Base-by-base conservation (phyloP, 208 protist species). In the Endotrypanum monterogeii region DNA sequence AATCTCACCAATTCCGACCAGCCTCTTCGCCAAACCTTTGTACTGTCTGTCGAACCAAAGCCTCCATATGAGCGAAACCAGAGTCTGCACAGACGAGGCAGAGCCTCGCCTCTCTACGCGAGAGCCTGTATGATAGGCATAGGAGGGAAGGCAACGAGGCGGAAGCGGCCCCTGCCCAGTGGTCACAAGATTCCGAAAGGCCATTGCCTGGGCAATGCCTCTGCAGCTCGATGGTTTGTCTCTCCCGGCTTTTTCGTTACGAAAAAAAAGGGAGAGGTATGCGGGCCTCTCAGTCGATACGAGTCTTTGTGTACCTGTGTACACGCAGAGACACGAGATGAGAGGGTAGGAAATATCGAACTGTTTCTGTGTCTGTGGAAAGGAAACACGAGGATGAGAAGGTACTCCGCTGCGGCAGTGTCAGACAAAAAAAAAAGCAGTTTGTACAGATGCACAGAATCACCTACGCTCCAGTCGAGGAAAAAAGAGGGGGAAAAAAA, bases 1-100 rank as follows among this genome's bases (percentile, higher is more conserved):
- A 16, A 83, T 72, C 32, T 82, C 73, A 58, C 81, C 89, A 12
- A 77, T 63, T 57, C 11, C 35, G 20, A 77, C 62, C 20, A 86
- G 68, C 52, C 66, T 50, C 35, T 68, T 73, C 37, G 55, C 65
- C 25, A 81, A 66, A 25, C 73, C 71, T 18, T 35, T 76, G 66
- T 81, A 81, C 28, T 68, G 69, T 28, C 70, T 71, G 1, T 81
- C 76, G 44, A 73, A 48, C 76, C 76, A 76, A 23, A 73, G 76
- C 7, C 57, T 76, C 69, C 76, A 81, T n/a, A 81, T 73, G 7
- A 63, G 3, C 44, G 73, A 32, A 3, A 76, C 44, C 1, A 56
- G 37, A 1, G 37, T 16, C 66, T 72, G 55, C 14, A 66, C 73
- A 5, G 71, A 65, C 41, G 52, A 73, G 50, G 50, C 62, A 12